These are phyloP conservation scores for Mycena kentingensis DNA, from an alignment of 768 basidiomycete species.

Conservation along the genomic window DNA sequence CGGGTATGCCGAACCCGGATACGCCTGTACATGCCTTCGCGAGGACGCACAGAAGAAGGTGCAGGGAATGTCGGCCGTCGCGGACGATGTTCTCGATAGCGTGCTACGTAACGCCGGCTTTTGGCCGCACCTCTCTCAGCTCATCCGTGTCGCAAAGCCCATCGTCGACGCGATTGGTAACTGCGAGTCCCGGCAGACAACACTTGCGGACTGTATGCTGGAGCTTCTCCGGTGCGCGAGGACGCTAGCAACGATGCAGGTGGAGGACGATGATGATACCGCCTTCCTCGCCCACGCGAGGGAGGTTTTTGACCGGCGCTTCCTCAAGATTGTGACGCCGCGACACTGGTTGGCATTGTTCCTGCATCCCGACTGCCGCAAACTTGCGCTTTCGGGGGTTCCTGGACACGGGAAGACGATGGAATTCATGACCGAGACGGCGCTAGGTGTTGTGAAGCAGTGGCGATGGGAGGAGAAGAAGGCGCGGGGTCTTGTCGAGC, in stretches of 20 bases:
- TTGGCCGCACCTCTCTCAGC: slow-evolving; percentile 30
- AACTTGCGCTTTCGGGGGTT: slow-evolving; percentile 35
- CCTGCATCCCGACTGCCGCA: slow-evolving; percentile 37
- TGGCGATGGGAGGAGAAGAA: slow-evolving; percentile 29
- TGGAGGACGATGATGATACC: slow-evolving; percentile 22
- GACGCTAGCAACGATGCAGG: slow-evolving; percentile 18
- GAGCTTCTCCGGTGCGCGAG: slow-evolving; percentile 30
- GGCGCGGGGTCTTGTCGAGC: slow-evolving; percentile 21
- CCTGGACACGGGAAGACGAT: slow-evolving; percentile 21
- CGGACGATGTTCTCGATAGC: slow-evolving; percentile 24
- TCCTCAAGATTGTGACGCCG: slow-evolving; percentile 36
- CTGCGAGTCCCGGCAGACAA: slow-evolving; percentile 31
- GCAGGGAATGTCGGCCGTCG: slow-evolving; percentile 25
- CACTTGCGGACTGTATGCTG: slow-evolving; percentile 39
- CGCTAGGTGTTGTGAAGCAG: slow-evolving; percentile 24
- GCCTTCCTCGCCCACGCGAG: slow-evolving; percentile 30
- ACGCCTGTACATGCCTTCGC: no score
- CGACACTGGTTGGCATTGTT: slow-evolving; percentile 36
- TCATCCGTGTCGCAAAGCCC: slow-evolving; percentile 31
- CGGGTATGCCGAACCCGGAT: no score
- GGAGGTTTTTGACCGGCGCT: slow-evolving; percentile 28
- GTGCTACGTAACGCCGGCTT: slow-evolving; percentile 24
- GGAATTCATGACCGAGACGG: slow-evolving; percentile 24
- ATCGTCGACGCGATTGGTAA: slow-evolving; percentile 39
- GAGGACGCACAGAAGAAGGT: slow-evolving; percentile 12